Base-by-base conservation (phyloP, 257 asterid genomes). In the Capsicum baccatum region DNA sequence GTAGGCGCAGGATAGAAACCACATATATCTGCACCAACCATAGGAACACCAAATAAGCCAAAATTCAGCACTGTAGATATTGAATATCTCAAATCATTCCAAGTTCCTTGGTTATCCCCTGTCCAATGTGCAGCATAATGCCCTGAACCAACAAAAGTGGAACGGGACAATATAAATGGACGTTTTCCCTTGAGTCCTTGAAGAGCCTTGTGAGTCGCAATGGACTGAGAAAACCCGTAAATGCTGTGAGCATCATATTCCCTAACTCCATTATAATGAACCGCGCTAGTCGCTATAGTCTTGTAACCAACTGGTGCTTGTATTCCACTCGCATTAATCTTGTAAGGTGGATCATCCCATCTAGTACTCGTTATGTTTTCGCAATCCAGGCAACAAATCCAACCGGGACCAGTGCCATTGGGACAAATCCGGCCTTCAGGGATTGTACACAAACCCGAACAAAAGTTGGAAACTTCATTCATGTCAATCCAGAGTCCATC, bases 1-100 rank as follows among this genome's bases (percentile, higher is more conserved):
- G 92, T 94, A 1, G 99, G 95, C 67, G 92, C 79, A 21, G 89
- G 60, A 7, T 88, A 8, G 50, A 94, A 94, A 50, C 99, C 99
- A 83, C 98, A 96, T 79, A 96, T 94, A 88, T 96, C 99, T 1
- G 99, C 98, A 59, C 99, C 99, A 84, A 94, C 96, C 99, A 96
- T 93, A 0, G 99, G 99, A 82, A 94, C 81, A 17, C 99, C 99
- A 86, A 94, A 96, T 19, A 96, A 39, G 16, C 99, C 98, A 66
- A 86, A 94, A 74, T 85, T 96, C 87, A 96, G 89, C 66, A 96
- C 90, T 86, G 94, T 82, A 1, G 98, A 92, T 59, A 96, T 92
- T 0, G 94, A 44, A 90, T 94, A 94, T 3, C 90, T 93, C 87
- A 96, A 84, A 89, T 96, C 98, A 47, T 89, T 87, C 99, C 99